These are phyloP conservation scores for Myriosclerotinia curreyana DNA, from an alignment of 2,329 filamentous ascomycete species.

Conservation along the genomic window DNA sequence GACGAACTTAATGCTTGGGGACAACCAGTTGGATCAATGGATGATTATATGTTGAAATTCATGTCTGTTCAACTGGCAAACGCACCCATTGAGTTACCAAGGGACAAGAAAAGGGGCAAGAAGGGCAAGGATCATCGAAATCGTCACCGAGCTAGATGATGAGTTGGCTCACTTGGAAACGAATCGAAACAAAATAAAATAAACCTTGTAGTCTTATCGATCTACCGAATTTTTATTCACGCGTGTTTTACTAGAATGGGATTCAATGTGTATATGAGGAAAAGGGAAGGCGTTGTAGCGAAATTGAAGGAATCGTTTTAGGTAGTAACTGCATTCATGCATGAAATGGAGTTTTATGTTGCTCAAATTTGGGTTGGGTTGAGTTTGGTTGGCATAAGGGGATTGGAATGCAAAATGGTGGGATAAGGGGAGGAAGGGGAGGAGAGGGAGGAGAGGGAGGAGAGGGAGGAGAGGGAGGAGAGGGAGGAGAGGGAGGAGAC, in stretches of 20 bases:
- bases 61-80: constrained; percentile 62
- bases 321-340: constrained; percentile 5
- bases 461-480: not conserved
- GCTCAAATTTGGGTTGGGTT: not conserved
- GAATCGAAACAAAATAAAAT: not conserved
- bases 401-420: constrained; percentile 3
- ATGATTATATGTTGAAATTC: constrained; percentile 70
- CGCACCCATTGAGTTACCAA: constrained; percentile 60
- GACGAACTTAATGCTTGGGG: constrained; percentile 57
- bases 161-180: constrained; percentile 1
- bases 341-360: constrained; percentile 14
- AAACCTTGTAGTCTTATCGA: constrained; percentile 22
- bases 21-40: constrained; percentile 58
- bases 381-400: not conserved
- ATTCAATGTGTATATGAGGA: constrained; percentile 30
- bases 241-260: constrained; percentile 24
- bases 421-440: not conserved
- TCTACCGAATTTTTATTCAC: constrained; percentile 9
- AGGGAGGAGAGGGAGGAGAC: not conserved
- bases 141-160: constrained; percentile 37
- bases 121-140: constrained; percentile 40
- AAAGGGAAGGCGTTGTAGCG: constrained; percentile 19
- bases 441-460: not conserved
- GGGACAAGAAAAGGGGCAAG: constrained; percentile 62
- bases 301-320: constrained; percentile 3